Evolutionary conservation across 2,329 filamentous ascomycete species (phyloP).

Genomic region (Myriosclerotinia duriaeana): DNA sequence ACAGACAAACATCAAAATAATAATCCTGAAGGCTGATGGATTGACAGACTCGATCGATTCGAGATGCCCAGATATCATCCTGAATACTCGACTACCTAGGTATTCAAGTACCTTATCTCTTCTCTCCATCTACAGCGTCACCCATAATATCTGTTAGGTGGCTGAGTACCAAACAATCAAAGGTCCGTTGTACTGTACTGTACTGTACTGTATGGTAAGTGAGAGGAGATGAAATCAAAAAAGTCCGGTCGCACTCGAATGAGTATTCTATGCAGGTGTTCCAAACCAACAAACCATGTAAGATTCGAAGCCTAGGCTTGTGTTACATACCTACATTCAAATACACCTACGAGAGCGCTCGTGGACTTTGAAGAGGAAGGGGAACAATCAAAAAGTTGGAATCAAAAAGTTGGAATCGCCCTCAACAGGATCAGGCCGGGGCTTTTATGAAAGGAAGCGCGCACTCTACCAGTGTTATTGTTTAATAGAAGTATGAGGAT

Average conservation of each 20-base stretch:
- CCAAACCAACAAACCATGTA: constrained; percentile 7
- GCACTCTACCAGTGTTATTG: not conserved
- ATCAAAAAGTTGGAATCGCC: constrained; percentile 11
- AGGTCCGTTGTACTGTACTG: not conserved
- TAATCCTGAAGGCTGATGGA: no score
- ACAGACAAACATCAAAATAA: not conserved
- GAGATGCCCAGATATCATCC: not conserved
- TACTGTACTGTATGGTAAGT: not conserved
- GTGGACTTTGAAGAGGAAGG: not conserved
- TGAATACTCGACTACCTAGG: not conserved
- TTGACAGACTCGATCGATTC: not conserved
- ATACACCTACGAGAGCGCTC: not conserved
- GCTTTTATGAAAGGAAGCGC: not conserved
- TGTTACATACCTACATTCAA: not conserved
- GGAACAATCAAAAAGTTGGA: not conserved
- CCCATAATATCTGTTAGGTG: not conserved
- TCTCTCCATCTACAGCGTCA: not conserved
- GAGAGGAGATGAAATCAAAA: not conserved
- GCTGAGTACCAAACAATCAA: not conserved
- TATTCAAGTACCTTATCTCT: no score
- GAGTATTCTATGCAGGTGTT: constrained; percentile 9
- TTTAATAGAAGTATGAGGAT: not conserved
- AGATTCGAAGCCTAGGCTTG: not conserved
- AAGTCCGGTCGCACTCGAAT: not conserved
- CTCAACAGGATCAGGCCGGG: not conserved